These are phyloP conservation scores for Colletotrichum filicis DNA, from an alignment of 2,329 filamentous ascomycete genomes.

Conservation along the genomic window DNA sequence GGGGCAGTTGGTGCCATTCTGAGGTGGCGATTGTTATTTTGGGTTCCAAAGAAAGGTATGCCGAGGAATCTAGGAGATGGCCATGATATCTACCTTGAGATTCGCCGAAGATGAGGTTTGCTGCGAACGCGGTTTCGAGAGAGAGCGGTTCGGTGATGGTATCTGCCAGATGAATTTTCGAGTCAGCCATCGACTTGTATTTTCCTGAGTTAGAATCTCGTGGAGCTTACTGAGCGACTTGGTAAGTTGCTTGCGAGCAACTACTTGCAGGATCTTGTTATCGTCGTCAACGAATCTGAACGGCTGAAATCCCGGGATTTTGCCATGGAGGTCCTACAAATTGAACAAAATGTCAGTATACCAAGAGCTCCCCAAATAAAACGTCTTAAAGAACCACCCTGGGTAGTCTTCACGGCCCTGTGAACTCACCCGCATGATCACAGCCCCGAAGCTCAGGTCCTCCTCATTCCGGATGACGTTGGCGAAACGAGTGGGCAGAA, in stretches of 20 bases:
- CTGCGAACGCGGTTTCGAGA: not conserved
- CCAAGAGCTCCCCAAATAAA: not conserved
- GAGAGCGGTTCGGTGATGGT: not conserved
- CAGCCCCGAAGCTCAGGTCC: not conserved
- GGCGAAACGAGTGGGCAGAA: not conserved
- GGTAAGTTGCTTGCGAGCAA: conserved; percentile 3
- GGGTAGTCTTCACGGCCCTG: too few species aligned
- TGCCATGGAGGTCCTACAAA: not conserved
- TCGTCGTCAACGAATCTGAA: not conserved
- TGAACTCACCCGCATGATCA: not conserved
- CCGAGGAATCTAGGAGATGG: too few species aligned
- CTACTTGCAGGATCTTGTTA: not conserved
- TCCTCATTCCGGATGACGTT: not conserved
- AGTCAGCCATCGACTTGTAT: too few species aligned
- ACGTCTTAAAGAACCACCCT: not conserved
- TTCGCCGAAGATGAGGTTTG: not conserved
- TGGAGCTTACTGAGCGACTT: not conserved
- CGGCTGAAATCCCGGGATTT: not conserved
- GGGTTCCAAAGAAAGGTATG: too few species aligned
- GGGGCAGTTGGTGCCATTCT: too few species aligned
- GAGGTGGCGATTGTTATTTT: too few species aligned
- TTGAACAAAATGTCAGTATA: not conserved
- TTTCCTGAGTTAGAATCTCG: too few species aligned
- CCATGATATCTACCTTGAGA: not conserved
- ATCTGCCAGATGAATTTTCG: not conserved